Evolutionary conservation across 2,329 filamentous ascomycete species (phyloP).

Genomic region (Pseudocercospora eumusae): DNA sequence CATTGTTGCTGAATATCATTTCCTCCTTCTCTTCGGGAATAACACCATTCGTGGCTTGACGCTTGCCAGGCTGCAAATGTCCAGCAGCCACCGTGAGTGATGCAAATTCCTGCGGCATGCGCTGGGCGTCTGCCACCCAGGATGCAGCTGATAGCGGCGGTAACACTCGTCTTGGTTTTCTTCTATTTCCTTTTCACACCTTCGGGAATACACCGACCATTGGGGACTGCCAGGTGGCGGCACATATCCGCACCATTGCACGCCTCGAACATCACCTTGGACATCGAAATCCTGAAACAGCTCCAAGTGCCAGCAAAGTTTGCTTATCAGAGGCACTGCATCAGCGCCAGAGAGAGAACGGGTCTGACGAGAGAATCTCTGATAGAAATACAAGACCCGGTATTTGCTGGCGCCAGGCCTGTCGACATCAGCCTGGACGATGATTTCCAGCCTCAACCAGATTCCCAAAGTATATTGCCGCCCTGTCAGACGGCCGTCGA

Average conservation of each 20-base stretch:
- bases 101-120: slow-evolving; percentile 10
- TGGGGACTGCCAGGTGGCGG: slow-evolving; percentile 18
- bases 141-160: slow-evolving; percentile 20
- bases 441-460: slow-evolving; percentile 14
- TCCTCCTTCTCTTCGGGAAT: background rate
- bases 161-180: slow-evolving; percentile 23
- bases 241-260: slow-evolving; percentile 14
- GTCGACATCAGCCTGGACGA: slow-evolving; percentile 22
- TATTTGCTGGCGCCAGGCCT: slow-evolving; percentile 11
- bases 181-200: slow-evolving; percentile 24
- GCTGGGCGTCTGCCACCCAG: slow-evolving; percentile 7
- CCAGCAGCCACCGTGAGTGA: background rate
- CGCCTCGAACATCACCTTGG: slow-evolving; percentile 24
- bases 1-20: background rate
- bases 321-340: slow-evolving; percentile 27
- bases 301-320: slow-evolving; percentile 24
- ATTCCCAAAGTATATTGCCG: slow-evolving; percentile 22
- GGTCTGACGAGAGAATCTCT: slow-evolving; percentile 24
- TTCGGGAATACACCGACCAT: slow-evolving; percentile 5
- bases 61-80: background rate
- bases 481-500: slow-evolving; percentile 21
- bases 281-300: slow-evolving; percentile 27
- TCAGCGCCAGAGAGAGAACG: slow-evolving; percentile 21
- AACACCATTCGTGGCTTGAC: slow-evolving; percentile 4
- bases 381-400: slow-evolving; percentile 16